These are phyloP conservation scores for Ceratobasidium sp. DNA, from an alignment of 1,284 basidiomycete genomes.

Conservation along the genomic window DNA sequence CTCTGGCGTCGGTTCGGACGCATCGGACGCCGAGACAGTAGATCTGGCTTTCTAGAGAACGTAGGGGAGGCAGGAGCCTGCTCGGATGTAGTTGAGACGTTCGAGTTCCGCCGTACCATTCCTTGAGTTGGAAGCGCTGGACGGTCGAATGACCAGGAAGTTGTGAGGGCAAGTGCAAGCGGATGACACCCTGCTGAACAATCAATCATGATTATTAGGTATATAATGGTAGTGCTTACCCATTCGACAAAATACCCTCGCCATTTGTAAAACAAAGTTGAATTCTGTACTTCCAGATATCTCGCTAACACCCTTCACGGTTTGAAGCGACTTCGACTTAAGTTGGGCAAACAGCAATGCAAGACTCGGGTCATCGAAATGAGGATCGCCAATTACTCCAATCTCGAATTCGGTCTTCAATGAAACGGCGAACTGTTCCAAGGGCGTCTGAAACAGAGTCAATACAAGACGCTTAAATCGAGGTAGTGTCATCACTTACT, in stretches of 20 bases:
- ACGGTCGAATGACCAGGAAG: slow-evolving; percentile 90
- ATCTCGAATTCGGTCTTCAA: slow-evolving; percentile 55
- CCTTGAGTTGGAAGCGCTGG: slow-evolving; percentile 59
- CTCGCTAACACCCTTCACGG: slow-evolving; percentile 89
- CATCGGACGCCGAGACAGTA: slow-evolving; percentile 42
- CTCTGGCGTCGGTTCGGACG: slow-evolving; percentile 35
- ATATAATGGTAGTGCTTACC: slow-evolving; percentile 63
- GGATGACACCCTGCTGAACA: slow-evolving; percentile 82
- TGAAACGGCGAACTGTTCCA: slow-evolving; percentile 72
- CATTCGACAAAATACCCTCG: slow-evolving; percentile 91
- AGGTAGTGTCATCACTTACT: slow-evolving; percentile 58
- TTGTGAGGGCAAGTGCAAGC: slow-evolving; percentile 85
- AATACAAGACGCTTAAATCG: slow-evolving; percentile 7
- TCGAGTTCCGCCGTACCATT: slow-evolving; percentile 40
- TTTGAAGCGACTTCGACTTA: slow-evolving; percentile 87
- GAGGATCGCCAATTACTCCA: slow-evolving; percentile 78
- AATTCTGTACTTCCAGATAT: slow-evolving; percentile 89
- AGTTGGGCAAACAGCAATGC: slow-evolving; percentile 91
- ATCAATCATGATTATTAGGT: slow-evolving; percentile 23
- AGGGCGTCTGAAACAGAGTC: slow-evolving; percentile 67
- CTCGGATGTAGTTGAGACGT: slow-evolving; percentile 24
- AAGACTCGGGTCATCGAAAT: slow-evolving; percentile 91
- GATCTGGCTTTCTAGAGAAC: slow-evolving; percentile 35
- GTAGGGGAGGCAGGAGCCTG: slow-evolving; percentile 42
- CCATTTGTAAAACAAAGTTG: slow-evolving; percentile 93